phyloP scores from a whole-genome alignment of 345 rosid genomes.

The Iberis pinnata region DNA sequence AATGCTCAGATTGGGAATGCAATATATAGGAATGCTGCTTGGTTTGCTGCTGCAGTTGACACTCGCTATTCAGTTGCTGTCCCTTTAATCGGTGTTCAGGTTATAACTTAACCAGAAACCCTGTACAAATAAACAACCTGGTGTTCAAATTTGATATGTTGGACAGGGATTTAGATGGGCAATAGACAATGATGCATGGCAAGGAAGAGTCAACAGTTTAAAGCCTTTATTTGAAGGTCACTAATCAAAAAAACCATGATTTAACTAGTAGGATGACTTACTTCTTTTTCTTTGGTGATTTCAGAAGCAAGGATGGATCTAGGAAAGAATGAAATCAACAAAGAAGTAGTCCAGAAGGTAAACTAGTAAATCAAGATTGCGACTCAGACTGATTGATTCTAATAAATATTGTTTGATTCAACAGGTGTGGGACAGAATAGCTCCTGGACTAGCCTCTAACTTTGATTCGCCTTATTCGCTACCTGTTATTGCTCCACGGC shows the following conservation, averaged over 20 bases:
- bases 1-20: constrained; percentile 16
- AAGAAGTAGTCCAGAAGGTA: constrained; percentile 79
- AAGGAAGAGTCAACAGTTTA: constrained; percentile 72
- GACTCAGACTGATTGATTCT: background rate
- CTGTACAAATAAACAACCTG: background rate
- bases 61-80: constrained; percentile 58
- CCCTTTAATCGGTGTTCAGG: constrained; percentile 91
- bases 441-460: constrained; percentile 71
- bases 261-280: background rate
- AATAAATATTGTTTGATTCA: background rate
- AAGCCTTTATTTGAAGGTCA: constrained; percentile 81
- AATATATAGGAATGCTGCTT: constrained; percentile 79
- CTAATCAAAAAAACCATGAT: background rate
- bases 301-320: constrained; percentile 68
- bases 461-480: constrained; percentile 69
- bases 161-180: constrained; percentile 86
- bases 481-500: constrained; percentile 63
- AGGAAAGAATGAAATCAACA: constrained; percentile 58
- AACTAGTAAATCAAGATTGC: background rate
- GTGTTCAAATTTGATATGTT: too few species aligned
- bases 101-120: constrained; percentile 3
- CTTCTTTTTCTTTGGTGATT: constrained; percentile 2
- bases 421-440: constrained; percentile 89
- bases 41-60: constrained; percentile 87
- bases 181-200: constrained; percentile 69